These are phyloP conservation scores for Ganoderma boninense DNA, from an alignment of 1,284 basidiomycete genomes.

Conservation along the genomic window DNA sequence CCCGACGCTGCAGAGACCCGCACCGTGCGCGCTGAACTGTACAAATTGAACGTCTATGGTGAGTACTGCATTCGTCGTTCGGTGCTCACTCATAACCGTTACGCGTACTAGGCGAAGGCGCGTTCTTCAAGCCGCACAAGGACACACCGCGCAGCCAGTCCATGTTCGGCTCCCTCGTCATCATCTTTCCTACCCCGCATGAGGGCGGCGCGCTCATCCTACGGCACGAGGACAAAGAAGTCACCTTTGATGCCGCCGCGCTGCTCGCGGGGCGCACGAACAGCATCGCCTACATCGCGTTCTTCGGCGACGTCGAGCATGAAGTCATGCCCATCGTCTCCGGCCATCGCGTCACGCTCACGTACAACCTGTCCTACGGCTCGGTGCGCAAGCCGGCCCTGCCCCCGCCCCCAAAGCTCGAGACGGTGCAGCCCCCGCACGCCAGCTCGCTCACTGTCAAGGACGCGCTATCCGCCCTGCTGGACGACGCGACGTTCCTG, in stretches of 20 bases:
- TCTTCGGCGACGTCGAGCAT: constrained; percentile 55
- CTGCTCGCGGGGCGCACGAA: too few species aligned
- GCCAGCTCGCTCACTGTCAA: constrained; percentile 10
- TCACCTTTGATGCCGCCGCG: too few species aligned
- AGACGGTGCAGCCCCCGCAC: neutral
- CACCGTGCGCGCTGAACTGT: constrained; percentile 39
- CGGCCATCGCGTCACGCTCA: constrained; percentile 53
- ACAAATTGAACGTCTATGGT: constrained; percentile 48
- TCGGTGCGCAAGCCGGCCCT: neutral
- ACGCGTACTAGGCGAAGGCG: constrained; percentile 40
- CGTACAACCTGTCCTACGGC: constrained; percentile 47
- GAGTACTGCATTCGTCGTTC: constrained; percentile 18
- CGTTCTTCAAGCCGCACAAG: constrained; percentile 50
- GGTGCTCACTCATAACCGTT: neutral
- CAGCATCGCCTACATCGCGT: constrained; percentile 46
- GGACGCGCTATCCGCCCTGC: constrained; percentile 29
- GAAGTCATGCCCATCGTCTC: constrained; percentile 49
- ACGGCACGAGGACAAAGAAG: too few species aligned
- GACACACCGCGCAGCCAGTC: constrained; percentile 48
- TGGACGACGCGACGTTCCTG: constrained; percentile 37
- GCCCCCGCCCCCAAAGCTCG: neutral
- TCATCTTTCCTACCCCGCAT: too few species aligned
- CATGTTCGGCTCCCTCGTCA: too few species aligned
- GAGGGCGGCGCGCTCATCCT: too few species aligned
- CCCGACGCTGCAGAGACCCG: constrained; percentile 24